These are phyloP conservation scores for Magnolia sinica DNA, from an alignment of 164 flowering plant species.

Conservation along the genomic window DNA sequence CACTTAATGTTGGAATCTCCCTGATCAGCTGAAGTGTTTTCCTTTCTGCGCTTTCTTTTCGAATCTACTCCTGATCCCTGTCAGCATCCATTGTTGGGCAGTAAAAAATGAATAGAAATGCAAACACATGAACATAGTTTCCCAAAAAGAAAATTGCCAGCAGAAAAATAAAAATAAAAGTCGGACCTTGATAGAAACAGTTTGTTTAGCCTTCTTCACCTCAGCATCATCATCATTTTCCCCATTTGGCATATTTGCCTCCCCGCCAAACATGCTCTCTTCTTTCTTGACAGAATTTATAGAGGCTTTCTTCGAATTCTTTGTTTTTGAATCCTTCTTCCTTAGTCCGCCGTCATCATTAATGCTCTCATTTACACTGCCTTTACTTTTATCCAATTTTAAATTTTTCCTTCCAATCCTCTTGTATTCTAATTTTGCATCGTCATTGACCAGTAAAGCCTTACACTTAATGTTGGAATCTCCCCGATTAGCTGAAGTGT, in stretches of 20 bases:
- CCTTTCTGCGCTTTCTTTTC: neutral
- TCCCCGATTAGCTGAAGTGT: neutral
- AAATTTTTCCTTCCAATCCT: neutral
- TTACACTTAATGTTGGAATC: neutral
- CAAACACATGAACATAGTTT: neutral
- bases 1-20: neutral
- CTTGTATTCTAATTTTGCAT: neutral
- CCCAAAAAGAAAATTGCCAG: neutral
- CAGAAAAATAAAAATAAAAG: neutral
- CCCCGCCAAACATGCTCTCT: slow-evolving; percentile 1
- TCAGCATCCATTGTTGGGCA: neutral
- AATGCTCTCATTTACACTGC: neutral
- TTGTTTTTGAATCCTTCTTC: slow-evolving; percentile 4
- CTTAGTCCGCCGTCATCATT: neutral
- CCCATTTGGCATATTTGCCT: neutral
- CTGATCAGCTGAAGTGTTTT: neutral
- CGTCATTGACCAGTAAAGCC: neutral
- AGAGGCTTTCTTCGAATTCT: slow-evolving; percentile 1
- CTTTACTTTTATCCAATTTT: neutral
- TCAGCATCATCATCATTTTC: neutral
- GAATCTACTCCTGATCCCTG: neutral
- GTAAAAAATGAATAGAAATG: neutral
- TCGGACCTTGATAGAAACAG: neutral
- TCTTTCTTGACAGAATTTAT: slow-evolving; percentile 1
- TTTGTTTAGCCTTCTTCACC: neutral